Evolutionary conservation across 495 filamentous ascomycete genomes (phyloP).

Genomic region (Sabuloglossum arenarium): DNA sequence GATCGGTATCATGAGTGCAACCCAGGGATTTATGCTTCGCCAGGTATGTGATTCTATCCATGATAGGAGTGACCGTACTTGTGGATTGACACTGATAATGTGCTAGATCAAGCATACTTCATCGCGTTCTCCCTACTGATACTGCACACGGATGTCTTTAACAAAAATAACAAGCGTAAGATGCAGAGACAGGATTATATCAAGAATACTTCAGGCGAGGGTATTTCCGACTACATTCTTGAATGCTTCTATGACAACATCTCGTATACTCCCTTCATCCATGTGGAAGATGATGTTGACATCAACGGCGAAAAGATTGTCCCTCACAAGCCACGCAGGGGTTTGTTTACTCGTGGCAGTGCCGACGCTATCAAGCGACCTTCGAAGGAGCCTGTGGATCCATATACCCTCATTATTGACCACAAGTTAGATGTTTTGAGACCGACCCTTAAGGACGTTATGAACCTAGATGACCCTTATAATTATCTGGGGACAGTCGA

Average conservation of each 20-base stretch:
- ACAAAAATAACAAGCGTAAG: conserved; percentile 98
- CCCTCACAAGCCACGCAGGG: conserved; percentile 47
- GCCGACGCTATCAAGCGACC: conserved; percentile 44
- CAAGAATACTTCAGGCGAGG: conserved; percentile 74
- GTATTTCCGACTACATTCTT: conserved; percentile 76
- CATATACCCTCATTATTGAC: conserved; percentile 85
- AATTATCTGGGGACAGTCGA: conserved; percentile 58
- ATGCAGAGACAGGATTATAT: conserved; percentile 95
- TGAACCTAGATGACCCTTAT: conserved; percentile 84
- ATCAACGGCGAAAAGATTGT: conserved; percentile 54
- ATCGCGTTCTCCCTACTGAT: conserved; percentile 94
- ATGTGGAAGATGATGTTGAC: conserved; percentile 79
- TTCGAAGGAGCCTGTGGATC: conserved; percentile 72
- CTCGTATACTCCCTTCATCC: conserved; percentile 91
- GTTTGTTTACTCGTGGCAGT: conserved; percentile 46
- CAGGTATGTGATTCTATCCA: conserved; percentile 26
- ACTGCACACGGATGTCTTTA: conserved; percentile 93
- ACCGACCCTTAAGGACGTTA: conserved; percentile 73
- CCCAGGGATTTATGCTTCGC: conserved; percentile 74
- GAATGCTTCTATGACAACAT: conserved; percentile 98
- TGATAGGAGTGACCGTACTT: background rate
- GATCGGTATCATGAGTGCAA: conserved; percentile 98
- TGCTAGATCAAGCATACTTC: conserved; percentile 76
- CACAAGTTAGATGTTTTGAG: conserved; percentile 61
- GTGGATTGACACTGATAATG: conserved; percentile 5